These are phyloP conservation scores for Aegilops sharonensis DNA, from an alignment of 176 grass and related monocot species.

Conservation along the genomic window DNA sequence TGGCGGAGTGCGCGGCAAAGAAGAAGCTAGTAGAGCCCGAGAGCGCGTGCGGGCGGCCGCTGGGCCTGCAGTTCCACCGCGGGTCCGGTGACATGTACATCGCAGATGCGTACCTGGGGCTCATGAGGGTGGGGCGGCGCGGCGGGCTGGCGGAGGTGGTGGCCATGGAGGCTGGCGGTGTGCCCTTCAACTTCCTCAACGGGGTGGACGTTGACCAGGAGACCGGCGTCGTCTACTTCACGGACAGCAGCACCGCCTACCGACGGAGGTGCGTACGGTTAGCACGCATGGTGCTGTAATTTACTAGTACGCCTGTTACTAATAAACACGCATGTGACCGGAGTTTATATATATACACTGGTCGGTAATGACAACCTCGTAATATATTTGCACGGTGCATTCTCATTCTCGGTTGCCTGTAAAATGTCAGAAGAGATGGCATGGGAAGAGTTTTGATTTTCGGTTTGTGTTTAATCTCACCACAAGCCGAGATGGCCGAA, in stretches of 20 bases:
- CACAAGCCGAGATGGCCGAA: no score
- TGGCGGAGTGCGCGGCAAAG: conserved; percentile 36
- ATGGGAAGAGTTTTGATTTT: no score
- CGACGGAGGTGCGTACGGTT: conserved; percentile 40
- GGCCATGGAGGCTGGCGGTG: conserved; percentile 56
- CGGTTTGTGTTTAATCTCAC: no score
- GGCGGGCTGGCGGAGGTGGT: conserved; percentile 53
- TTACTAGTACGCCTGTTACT: no score
- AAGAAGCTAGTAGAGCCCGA: conserved; percentile 35
- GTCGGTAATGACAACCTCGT: no score
- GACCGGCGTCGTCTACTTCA: conserved; percentile 84
- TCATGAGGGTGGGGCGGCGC: conserved; percentile 51
- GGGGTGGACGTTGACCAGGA: conserved; percentile 82
- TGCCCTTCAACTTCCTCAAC: conserved; percentile 70
- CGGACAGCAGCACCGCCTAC: conserved; percentile 65
- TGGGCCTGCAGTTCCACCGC: conserved; percentile 81
- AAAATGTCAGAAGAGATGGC: no score
- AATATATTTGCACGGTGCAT: no score
- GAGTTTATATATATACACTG: no score
- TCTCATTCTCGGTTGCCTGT: no score
- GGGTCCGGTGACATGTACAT: conserved; percentile 68
- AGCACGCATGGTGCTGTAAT: no score
- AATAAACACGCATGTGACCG: no score
- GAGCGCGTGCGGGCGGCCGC: conserved; percentile 72
- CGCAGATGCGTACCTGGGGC: conserved; percentile 79